These are phyloP conservation scores for Taphrina betulina DNA, from an alignment of 1,139 yeast genomes.

Conservation along the genomic window DNA sequence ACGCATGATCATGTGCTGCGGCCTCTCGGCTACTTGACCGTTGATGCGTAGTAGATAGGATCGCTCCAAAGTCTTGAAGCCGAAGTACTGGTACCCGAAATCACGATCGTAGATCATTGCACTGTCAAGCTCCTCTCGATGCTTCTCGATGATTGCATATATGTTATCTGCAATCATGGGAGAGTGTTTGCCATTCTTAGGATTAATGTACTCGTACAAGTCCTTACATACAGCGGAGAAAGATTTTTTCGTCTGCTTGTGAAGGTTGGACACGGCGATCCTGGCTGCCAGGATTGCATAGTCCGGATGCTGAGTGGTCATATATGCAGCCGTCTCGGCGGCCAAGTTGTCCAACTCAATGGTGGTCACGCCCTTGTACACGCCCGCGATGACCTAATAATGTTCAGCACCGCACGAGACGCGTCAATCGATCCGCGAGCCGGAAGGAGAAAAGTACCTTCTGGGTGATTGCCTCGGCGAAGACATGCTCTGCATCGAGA, in stretches of 20 bases:
- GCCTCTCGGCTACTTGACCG: constrained; percentile 81
- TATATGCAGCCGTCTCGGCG: constrained; percentile 94
- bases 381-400: constrained; percentile 68
- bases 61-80: constrained; percentile 83
- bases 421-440: too few species aligned
- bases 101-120: constrained; percentile 84
- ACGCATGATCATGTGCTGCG: constrained; percentile 86
- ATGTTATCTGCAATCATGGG: constrained; percentile 81
- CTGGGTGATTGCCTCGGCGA: constrained; percentile 85
- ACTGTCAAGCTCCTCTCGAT: constrained; percentile 71
- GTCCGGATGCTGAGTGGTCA: constrained; percentile 93
- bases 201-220: constrained; percentile 73
- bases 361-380: constrained; percentile 94
- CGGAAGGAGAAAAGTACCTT: constrained; percentile 45
- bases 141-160: constrained; percentile 59
- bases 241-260: constrained; percentile 87
- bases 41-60: constrained; percentile 69
- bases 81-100: constrained; percentile 77
- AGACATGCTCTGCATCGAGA: constrained; percentile 76
- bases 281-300: constrained; percentile 94
- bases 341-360: constrained; percentile 88
- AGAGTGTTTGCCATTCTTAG: constrained; percentile 68
- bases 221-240: constrained; percentile 75
- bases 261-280: constrained; percentile 85
- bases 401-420: constrained; percentile 5